These are phyloP conservation scores for Whalleya microplaca DNA, from an alignment of 2,329 filamentous ascomycete genomes.

Conservation along the genomic window DNA sequence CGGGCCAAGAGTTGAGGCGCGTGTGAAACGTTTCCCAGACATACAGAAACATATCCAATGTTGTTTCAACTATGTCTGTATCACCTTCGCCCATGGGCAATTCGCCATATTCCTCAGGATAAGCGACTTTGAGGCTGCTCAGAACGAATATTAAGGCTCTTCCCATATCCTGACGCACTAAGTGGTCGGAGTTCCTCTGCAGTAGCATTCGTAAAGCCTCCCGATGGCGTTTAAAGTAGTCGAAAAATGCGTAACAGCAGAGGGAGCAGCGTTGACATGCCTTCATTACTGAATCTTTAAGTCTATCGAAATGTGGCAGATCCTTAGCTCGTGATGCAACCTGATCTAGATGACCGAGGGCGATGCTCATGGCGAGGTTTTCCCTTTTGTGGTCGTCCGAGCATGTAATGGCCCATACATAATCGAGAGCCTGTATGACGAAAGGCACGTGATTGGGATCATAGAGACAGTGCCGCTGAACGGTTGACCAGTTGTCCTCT, in stretches of 20 bases:
- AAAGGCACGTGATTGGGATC: constrained; percentile 74
- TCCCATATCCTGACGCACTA: constrained; percentile 58
- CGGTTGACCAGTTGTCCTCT: constrained; percentile 71
- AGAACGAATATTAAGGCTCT: constrained; percentile 58
- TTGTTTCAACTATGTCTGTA: constrained; percentile 40
- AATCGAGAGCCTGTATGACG: constrained; percentile 63
- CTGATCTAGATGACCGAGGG: constrained; percentile 73
- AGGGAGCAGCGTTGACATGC: constrained; percentile 54
- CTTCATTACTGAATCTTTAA: constrained; percentile 53
- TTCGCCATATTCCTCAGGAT: constrained; percentile 52
- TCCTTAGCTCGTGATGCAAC: constrained; percentile 75
- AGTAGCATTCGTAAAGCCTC: constrained; percentile 67
- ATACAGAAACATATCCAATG: constrained; percentile 53
- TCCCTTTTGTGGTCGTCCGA: constrained; percentile 52
- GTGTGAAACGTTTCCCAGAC: constrained; percentile 68
- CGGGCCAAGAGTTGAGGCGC: constrained; percentile 70
- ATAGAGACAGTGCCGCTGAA: constrained; percentile 79
- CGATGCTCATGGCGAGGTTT: constrained; percentile 55
- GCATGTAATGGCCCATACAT: constrained; percentile 57
- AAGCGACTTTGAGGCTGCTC: constrained; percentile 51
- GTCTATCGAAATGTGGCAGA: constrained; percentile 61
- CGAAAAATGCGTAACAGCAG: constrained; percentile 62
- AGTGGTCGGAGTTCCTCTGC: constrained; percentile 60
- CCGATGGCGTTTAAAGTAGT: constrained; percentile 61
- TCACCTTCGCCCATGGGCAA: constrained; percentile 32